These are phyloP conservation scores for Kwoniella heveanensis DNA, from an alignment of 768 basidiomycete genomes.

Conservation along the genomic window DNA sequence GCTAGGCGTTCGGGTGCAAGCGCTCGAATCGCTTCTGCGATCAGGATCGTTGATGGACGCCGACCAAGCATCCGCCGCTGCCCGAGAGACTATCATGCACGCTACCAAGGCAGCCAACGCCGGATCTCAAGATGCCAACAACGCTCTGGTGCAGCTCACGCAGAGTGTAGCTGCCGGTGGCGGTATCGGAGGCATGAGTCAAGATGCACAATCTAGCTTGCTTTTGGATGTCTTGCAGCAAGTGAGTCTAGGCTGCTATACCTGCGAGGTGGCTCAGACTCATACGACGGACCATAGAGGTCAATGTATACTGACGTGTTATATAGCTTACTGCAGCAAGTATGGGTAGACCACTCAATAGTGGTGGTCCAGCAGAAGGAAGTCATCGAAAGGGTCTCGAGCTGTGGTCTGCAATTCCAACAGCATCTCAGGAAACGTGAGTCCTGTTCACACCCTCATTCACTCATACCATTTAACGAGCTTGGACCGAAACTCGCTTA, in stretches of 20 bases:
- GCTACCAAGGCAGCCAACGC: constrained; percentile 42
- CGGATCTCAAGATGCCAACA: constrained; percentile 40
- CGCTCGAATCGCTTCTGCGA: constrained; percentile 46
- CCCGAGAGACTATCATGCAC: constrained; percentile 44
- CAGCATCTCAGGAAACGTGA: constrained; percentile 31
- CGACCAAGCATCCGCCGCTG: constrained; percentile 40
- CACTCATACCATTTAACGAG: neutral
- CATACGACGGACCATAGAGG: too few relatives aligned
- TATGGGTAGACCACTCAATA: constrained; percentile 20
- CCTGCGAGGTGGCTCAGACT: neutral
- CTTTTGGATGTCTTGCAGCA: constrained; percentile 50
- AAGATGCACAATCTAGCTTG: constrained; percentile 39
- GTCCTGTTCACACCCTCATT: constrained; percentile 1
- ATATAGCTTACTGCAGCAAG: constrained; percentile 37
- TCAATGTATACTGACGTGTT: constrained; percentile 5
- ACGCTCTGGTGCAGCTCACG: constrained; percentile 44
- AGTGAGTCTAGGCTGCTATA: constrained; percentile 15
- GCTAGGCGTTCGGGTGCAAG: constrained; percentile 41
- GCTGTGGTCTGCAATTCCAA: constrained; percentile 40
- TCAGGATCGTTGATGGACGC: constrained; percentile 44
- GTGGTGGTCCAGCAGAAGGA: constrained; percentile 8
- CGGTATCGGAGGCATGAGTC: constrained; percentile 38
- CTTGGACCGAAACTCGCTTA: neutral
- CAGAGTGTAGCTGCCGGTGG: constrained; percentile 27
- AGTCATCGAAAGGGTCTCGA: constrained; percentile 28